A percentile compares a stretch with the other conserved stretches of the same genome.
Conservation (phyloP, 495 filamentous ascomycete genomes). For the Talaromyces wortmannii region DNA sequence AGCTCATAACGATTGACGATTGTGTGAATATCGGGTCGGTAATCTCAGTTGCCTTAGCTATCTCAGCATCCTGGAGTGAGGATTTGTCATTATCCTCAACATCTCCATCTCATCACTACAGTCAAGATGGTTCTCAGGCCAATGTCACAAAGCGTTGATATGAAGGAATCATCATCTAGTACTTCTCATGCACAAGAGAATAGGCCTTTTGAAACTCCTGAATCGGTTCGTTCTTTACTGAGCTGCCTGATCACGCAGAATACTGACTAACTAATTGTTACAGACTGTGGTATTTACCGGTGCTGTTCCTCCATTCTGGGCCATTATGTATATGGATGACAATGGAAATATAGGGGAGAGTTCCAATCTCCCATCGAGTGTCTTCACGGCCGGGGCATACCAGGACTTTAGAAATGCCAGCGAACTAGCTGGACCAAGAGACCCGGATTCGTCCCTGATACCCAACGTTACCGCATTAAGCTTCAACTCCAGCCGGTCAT, state of each 20-base stretch:
- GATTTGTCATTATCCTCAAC: no score
- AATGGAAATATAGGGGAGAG: slow-evolving; percentile 15
- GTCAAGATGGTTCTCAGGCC: neutral
- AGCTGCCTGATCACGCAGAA: neutral
- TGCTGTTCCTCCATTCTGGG: slow-evolving; percentile 23
- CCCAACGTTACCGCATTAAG: neutral
- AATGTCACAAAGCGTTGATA: neutral
- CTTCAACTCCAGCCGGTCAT: neutral
- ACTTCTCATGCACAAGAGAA: neutral
- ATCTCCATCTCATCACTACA: neutral
- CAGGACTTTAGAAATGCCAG: slow-evolving; percentile 18
- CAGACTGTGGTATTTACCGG: neutral
- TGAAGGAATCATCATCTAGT: neutral
- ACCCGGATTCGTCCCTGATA: neutral
- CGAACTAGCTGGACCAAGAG: neutral
- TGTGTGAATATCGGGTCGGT: no score
- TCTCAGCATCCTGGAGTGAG: no score
- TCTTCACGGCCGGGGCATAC: slow-evolving; percentile 31
- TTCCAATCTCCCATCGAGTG: slow-evolving; percentile 26
- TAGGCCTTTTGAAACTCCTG: neutral
- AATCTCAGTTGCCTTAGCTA: no score
- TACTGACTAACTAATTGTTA: neutral
- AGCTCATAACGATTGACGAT: no score
- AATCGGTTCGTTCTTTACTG: slow-evolving; percentile 6
- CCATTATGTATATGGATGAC: slow-evolving; percentile 36